Base-by-base conservation (phyloP, 345 rosid genomes). In the Corchorus olitorius region DNA sequence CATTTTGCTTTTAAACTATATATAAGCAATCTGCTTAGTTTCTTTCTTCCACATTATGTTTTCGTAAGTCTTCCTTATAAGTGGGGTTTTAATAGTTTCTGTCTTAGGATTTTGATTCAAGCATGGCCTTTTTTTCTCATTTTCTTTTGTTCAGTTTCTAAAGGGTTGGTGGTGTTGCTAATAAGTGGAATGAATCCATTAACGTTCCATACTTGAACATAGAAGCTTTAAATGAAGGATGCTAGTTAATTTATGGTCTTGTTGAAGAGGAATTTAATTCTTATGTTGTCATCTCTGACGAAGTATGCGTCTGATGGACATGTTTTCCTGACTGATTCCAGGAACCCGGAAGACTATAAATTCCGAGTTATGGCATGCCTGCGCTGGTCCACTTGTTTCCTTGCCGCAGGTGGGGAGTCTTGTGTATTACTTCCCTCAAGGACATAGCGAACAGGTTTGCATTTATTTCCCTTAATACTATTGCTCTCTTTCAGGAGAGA, bases 321-420 rank as follows among this genome's bases (percentile, higher is more conserved):
- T 37, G 62, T 35, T 6, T 70, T 79, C 39, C 41, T 75, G 65
- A 20, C 59, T 80, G 63, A 63, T 82, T 76, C 70, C 90, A 92
- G 99, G 97, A 46, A 63, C 79, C 53, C 78, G 97, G 53, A 94
- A 88, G 87, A 53, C 88, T 17, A 91, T 97, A 49, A 92, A 87
- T 83, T 90, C 97, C 19, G 97, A 94, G 92, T 83, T 97, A 56
- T 97, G 99, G 99, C 92, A 97, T 76, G 98, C 98, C 46, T 97
- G 98, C 78, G 99, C 99, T 16, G 99, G 99, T 48, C 99, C 99
- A 35, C 90, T 97, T 69, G 99, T 92, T 78, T 89, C 84, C 73
- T 84, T 97, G 77, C 99, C 99, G 82, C 99, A 89, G 81, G 89
- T 97, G 52, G 99, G 99, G 27, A 90, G 94, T 80, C 92, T 97